These are phyloP conservation scores for Westerdykella ornata DNA, from an alignment of 2,329 filamentous ascomycete genomes.

Conservation along the genomic window DNA sequence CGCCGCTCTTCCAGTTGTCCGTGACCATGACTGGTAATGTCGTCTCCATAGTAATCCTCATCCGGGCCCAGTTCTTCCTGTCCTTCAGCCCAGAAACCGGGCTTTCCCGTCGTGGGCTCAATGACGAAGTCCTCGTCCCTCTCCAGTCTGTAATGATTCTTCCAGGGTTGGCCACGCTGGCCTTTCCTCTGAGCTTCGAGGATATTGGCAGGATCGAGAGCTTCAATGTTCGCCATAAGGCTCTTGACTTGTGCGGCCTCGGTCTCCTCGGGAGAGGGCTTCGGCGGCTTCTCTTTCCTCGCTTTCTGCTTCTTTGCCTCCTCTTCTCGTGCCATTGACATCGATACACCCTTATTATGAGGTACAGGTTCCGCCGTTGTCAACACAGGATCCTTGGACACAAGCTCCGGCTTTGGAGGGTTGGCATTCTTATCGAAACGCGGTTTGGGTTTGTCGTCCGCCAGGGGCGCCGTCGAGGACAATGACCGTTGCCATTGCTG, in stretches of 20 bases:
- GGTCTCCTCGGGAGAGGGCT: constrained; percentile 2
- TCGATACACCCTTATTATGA: not conserved
- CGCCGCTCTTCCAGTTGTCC: constrained; percentile 80
- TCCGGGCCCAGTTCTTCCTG: constrained; percentile 50
- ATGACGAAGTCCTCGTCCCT: constrained; percentile 23
- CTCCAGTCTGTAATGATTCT: constrained; percentile 12
- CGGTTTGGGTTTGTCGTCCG: constrained; percentile 11
- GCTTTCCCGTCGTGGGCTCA: constrained; percentile 5
- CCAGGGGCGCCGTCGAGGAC: constrained; percentile 20
- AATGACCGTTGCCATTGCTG: constrained; percentile 31
- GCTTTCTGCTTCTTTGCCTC: not conserved
- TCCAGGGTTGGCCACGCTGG: constrained; percentile 15
- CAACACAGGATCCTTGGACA: not conserved
- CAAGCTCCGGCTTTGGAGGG: not conserved
- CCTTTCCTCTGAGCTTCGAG: constrained; percentile 23
- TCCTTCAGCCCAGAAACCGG: constrained; percentile 35
- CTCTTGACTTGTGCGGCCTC: constrained; percentile 16
- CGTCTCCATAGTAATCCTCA: constrained; percentile 66
- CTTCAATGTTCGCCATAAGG: constrained; percentile 20
- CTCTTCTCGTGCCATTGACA: not conserved
- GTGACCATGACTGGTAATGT: constrained; percentile 77
- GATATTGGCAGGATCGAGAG: constrained; percentile 17
- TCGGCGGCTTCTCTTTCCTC: constrained; percentile 1
- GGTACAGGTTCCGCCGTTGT: not conserved
- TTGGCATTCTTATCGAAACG: not conserved